Conservation (phyloP, 2,329 filamentous ascomycete species). For the Exophiala viscosa region DNA sequence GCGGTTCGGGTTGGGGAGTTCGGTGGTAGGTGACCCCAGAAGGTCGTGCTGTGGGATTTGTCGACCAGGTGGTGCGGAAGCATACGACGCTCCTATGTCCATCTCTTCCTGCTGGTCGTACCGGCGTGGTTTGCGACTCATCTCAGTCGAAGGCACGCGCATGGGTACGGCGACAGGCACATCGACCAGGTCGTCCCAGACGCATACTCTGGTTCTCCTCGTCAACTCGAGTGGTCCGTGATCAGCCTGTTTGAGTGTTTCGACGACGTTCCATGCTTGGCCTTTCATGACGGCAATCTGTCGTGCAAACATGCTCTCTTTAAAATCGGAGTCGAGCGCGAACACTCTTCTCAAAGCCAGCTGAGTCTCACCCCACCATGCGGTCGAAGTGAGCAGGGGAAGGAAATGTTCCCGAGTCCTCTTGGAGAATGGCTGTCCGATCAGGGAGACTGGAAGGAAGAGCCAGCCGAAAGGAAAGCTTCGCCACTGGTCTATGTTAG, state of each 20-base stretch:
- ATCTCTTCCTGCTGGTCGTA: slow-evolving; percentile 68
- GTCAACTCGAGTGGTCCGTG: slow-evolving; percentile 93
- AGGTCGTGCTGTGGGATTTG: slow-evolving; percentile 59
- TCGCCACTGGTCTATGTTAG: slow-evolving; percentile 51
- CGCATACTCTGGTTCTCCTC: slow-evolving; percentile 81
- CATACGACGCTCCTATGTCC: slow-evolving; percentile 74
- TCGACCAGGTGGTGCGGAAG: slow-evolving; percentile 47
- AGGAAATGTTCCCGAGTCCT: slow-evolving; percentile 92
- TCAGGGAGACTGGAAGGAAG: slow-evolving; percentile 92
- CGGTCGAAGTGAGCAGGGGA: slow-evolving; percentile 87
- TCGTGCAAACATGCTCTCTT: slow-evolving; percentile 97
- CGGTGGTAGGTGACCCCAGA: slow-evolving; percentile 55
- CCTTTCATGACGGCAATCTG: slow-evolving; percentile 99
- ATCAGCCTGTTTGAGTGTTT: slow-evolving; percentile 87
- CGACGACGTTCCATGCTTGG: slow-evolving; percentile 98
- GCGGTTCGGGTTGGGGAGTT: slow-evolving; percentile 70
- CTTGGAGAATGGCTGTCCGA: slow-evolving; percentile 92
- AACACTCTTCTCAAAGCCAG: slow-evolving; percentile 81
- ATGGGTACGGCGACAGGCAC: slow-evolving; percentile 92
- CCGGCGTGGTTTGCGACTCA: slow-evolving; percentile 57
- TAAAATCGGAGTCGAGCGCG: slow-evolving; percentile 88
- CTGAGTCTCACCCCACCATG: slow-evolving; percentile 96
- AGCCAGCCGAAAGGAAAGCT: slow-evolving; percentile 99
- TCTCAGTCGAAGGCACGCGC: slow-evolving; percentile 77
- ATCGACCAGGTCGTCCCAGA: slow-evolving; percentile 97